These are phyloP conservation scores for Wickerhamiella australiensis DNA, from an alignment of 805 yeast species.

Conservation along the genomic window DNA sequence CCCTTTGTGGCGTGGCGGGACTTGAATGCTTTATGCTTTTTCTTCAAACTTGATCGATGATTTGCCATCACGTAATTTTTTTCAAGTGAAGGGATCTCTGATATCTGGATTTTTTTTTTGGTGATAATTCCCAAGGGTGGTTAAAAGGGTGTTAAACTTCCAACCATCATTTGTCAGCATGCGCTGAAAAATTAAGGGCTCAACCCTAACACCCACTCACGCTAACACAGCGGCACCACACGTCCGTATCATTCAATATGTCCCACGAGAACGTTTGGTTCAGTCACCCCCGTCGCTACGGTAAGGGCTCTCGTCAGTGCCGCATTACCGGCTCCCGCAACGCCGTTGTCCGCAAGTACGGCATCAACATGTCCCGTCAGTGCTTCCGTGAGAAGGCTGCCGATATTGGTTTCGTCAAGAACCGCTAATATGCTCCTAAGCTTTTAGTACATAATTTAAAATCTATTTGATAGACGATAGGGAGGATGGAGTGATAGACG, in stretches of 20 bases:
- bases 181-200: not conserved
- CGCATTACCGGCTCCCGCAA: slow-evolving; percentile 98
- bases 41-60: slow-evolving; percentile 79
- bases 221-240: not conserved
- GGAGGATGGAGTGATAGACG: no score
- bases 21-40: slow-evolving; percentile 81
- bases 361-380: slow-evolving; percentile 98
- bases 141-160: not conserved
- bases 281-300: slow-evolving; percentile 95
- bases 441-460: slow-evolving; percentile 1
- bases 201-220: slow-evolving; percentile 5
- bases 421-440: slow-evolving; percentile 53
- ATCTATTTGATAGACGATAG: not conserved
- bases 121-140: no score
- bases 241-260: slow-evolving; percentile 42
- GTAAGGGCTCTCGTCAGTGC: slow-evolving; percentile 99
- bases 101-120: not conserved
- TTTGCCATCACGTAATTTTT: slow-evolving; percentile 14
- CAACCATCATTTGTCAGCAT: not conserved
- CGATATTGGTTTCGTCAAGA: slow-evolving; percentile 98
- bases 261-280: slow-evolving; percentile 99
- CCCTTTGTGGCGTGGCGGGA: slow-evolving; percentile 86
- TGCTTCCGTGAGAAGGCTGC: slow-evolving; percentile 99
- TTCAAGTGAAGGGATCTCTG: not conserved
- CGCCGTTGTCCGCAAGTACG: slow-evolving; percentile 99